phyloP scores from a whole-genome alignment of 768 basidiomycete genomes.

The Tephrocybe sp. region DNA sequence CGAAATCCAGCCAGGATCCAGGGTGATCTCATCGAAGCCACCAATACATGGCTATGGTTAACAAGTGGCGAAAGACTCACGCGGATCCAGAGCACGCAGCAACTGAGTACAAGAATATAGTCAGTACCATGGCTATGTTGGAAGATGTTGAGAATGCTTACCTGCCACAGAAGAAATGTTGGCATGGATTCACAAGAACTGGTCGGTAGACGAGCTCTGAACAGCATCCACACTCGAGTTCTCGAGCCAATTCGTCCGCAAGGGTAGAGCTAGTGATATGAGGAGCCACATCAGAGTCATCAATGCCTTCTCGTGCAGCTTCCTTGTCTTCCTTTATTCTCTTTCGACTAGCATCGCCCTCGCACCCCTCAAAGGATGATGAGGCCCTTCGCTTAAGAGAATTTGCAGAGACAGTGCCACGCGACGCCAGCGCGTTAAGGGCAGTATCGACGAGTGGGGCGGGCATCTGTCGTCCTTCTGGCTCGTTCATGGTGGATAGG shows the following conservation, averaged over 20 bases:
- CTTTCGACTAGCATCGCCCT: conserved; percentile 54
- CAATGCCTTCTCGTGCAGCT: conserved; percentile 7
- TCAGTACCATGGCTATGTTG: not conserved
- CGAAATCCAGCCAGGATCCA: not conserved
- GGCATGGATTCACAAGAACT: conserved; percentile 80
- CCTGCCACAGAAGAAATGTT: conserved; percentile 93
- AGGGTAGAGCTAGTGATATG: conserved; percentile 30
- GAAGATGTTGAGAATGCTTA: conserved; percentile 26
- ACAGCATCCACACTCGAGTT: conserved; percentile 86
- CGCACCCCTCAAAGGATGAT: conserved; percentile 51
- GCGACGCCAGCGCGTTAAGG: conserved; percentile 15
- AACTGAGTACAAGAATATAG: conserved; percentile 40
- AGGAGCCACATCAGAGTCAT: conserved; percentile 6
- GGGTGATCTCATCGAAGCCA: too few relatives aligned
- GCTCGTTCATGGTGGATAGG: conserved; percentile 15
- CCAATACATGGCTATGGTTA: conserved; percentile 10
- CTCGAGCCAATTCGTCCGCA: conserved; percentile 64
- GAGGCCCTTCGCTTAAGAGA: conserved; percentile 64
- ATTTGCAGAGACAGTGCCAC: conserved; percentile 11
- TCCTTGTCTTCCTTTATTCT: conserved; percentile 52
- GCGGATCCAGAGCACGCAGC: conserved; percentile 80
- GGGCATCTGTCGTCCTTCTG: conserved; percentile 10
- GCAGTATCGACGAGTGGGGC: conserved; percentile 18
- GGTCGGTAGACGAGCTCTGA: conserved; percentile 80
- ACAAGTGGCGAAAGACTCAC: conserved; percentile 47